phyloP scores from a whole-genome alignment of 2,329 filamentous ascomycete genomes.

The Colletotrichum eleusines region DNA sequence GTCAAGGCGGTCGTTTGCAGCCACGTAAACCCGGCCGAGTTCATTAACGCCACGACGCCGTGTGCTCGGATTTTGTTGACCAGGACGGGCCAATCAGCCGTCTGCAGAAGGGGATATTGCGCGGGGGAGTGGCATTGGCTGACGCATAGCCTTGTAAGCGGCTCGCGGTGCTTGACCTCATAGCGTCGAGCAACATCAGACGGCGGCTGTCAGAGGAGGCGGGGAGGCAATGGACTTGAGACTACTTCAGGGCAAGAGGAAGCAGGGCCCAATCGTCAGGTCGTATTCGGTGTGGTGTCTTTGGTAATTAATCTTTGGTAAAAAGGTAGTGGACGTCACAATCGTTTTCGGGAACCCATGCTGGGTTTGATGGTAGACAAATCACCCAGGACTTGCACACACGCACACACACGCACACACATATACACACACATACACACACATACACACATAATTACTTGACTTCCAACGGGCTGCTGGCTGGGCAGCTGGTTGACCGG shows the following conservation, averaged over 20 bases:
- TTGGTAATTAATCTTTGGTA: neutral
- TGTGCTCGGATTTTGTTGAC: neutral
- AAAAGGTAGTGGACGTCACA: constrained; percentile 18
- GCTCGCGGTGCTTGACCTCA: constrained; percentile 26
- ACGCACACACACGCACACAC: neutral
- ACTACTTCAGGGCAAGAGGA: neutral
- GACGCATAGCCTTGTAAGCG: neutral
- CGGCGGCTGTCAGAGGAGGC: constrained; percentile 37
- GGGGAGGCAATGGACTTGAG: constrained; percentile 20
- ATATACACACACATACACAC: neutral
- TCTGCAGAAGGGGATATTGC: neutral
- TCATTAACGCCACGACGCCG: neutral
- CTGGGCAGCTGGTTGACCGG: too few relatives aligned
- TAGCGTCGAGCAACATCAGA: constrained; percentile 36
- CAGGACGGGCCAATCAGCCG: neutral
- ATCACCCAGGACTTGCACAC: neutral
- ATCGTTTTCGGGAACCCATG: neutral
- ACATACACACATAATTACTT: neutral
- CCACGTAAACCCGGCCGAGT: neutral
- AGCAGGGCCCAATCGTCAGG: neutral
- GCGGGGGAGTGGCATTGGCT: constrained; percentile 34
- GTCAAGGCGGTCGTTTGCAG: constrained; percentile 14
- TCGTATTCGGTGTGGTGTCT: neutral
- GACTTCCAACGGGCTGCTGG: neutral
- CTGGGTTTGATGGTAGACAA: neutral